Conservation (phyloP, 2,329 filamentous ascomycete genomes). For the Camptophora hylomeconis region DNA sequence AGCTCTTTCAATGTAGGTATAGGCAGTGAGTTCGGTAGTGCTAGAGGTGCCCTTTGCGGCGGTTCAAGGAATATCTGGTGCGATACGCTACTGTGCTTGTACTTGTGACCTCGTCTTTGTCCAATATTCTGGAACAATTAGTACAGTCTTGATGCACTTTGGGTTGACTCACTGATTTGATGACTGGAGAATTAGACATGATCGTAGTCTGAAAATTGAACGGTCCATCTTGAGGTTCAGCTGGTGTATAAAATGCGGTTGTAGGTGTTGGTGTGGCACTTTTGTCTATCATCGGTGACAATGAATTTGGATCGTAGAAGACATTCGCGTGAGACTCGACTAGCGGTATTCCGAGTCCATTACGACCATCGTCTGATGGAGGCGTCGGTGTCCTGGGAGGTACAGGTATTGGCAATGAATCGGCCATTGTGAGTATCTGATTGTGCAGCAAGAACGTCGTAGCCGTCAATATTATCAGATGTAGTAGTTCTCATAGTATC, state of each 20-base stretch:
- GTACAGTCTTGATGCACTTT: conserved; percentile 4
- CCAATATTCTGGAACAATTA: conserved; percentile 56
- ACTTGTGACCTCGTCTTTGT: conserved; percentile 86
- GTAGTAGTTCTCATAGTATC: too few relatives aligned
- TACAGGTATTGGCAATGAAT: conserved; percentile 44
- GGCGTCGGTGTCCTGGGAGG: conserved; percentile 54
- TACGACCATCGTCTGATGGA: conserved; percentile 46
- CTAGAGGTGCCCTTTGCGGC: conserved; percentile 68
- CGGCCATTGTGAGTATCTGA: too few relatives aligned
- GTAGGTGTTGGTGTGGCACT: conserved; percentile 22
- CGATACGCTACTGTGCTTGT: conserved; percentile 92
- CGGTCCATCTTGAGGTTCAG: conserved; percentile 37
- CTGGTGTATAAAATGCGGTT: conserved; percentile 23
- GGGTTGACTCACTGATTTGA: conserved; percentile 53
- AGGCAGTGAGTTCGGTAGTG: conserved; percentile 80
- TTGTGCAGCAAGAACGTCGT: too few relatives aligned
- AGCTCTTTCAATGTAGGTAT: conserved; percentile 83
- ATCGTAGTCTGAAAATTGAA: conserved; percentile 91
- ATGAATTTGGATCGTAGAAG: conserved; percentile 30
- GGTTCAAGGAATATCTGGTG: conserved; percentile 96
- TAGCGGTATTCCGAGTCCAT: too few relatives aligned
- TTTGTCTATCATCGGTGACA: conserved; percentile 32
- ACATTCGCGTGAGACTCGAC: too few relatives aligned
- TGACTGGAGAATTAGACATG: conserved; percentile 57
- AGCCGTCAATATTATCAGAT: too few relatives aligned